phyloP scores from a whole-genome alignment of 2,329 filamentous ascomycete species.

The Fusarium pilosicola region DNA sequence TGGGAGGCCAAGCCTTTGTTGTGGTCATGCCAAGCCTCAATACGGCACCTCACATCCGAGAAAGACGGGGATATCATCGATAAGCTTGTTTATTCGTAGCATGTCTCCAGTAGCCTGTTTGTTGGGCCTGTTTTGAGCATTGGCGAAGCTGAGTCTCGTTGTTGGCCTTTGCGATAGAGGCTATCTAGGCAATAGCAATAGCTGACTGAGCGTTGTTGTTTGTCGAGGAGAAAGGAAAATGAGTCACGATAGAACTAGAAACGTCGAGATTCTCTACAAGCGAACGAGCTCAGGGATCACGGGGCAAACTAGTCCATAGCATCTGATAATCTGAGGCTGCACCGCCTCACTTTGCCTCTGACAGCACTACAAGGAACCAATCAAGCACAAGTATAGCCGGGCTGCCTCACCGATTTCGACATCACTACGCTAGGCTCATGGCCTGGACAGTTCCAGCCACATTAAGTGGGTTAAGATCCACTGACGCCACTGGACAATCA shows the following conservation, averaged over 20 bases:
- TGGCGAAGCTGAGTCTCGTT: background rate
- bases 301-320: background rate
- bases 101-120: constrained; percentile 32
- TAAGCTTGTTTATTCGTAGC: constrained; percentile 28
- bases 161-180: background rate
- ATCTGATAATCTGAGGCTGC: constrained; percentile 5
- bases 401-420: constrained; percentile 11
- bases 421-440: background rate
- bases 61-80: constrained; percentile 17
- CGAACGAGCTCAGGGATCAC: constrained; percentile 8
- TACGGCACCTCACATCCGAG: constrained; percentile 27
- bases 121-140: constrained; percentile 18
- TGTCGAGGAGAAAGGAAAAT: background rate
- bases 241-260: constrained; percentile 19
- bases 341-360: constrained; percentile 39
- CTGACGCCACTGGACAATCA: constrained; percentile 28
- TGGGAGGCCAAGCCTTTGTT: background rate
- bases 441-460: constrained; percentile 1
- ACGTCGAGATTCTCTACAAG: constrained; percentile 6
- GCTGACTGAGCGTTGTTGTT: background rate
- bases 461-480: constrained; percentile 8
- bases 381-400: constrained; percentile 7
- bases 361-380: constrained; percentile 8
- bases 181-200: background rate
- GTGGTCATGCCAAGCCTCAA: constrained; percentile 22